A percentile compares a stretch with the other conserved stretches of the same genome.
These are phyloP conservation scores for Cryphonectria parasitica DNA, from an alignment of 2,329 filamentous ascomycete genomes.

Conservation along the genomic window DNA sequence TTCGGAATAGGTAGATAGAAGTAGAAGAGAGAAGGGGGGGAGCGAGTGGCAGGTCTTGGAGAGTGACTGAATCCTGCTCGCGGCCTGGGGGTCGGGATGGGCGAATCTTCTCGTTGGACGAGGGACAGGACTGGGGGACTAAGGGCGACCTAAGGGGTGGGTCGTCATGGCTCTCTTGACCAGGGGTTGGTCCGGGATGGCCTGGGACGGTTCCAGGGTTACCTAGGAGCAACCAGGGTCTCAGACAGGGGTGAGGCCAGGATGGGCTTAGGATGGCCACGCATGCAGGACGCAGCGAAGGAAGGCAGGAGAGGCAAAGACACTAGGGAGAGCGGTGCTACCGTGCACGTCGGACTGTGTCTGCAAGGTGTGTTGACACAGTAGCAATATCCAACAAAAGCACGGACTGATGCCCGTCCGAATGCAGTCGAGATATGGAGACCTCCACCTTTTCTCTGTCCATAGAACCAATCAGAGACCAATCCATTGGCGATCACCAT, in stretches of 20 bases:
- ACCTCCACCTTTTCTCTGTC: background rate
- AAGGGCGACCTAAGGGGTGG: conserved; percentile 20
- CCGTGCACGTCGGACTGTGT: background rate
- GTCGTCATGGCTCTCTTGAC: conserved; percentile 1
- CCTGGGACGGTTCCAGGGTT: background rate
- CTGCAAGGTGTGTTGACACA: background rate
- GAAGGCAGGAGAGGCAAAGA: conserved; percentile 4
- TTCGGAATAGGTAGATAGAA: conserved; percentile 28
- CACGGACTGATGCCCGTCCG: conserved; percentile 2
- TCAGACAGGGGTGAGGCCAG: conserved; percentile 1
- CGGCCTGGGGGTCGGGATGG: conserved; percentile 10
- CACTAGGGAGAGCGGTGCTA: background rate
- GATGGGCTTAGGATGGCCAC: conserved; percentile 8
- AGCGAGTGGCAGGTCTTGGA: background rate
- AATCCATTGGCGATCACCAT: conserved; percentile 4
- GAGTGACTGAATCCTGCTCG: conserved; percentile 1
- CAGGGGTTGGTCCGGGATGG: background rate
- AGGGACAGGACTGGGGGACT: conserved; percentile 22
- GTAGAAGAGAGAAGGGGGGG: conserved; percentile 23
- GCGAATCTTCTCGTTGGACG: conserved; percentile 23
- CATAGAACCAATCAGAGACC: background rate
- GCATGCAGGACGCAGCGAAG: conserved; percentile 1
- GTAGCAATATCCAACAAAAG: background rate
- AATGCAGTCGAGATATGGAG: background rate
- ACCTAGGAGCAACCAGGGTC: background rate